phyloP scores from a whole-genome alignment of 2,329 filamentous ascomycete genomes.

The Basipetospora chlamydospora region DNA sequence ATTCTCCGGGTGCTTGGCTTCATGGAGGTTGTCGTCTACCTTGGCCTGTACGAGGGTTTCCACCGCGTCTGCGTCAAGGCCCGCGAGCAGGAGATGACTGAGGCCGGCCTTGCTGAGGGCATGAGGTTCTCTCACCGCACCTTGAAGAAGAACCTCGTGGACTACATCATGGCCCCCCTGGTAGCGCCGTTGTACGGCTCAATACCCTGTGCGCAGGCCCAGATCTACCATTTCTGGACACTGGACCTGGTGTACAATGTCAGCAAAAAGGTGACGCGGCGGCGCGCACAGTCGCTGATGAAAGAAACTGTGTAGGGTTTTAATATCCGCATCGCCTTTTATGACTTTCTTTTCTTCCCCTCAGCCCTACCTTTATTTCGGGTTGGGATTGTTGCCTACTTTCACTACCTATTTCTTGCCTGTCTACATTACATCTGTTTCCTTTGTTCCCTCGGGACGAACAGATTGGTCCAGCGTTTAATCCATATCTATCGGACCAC shows the following conservation, averaged over 20 bases:
- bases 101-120: slow-evolving; percentile 46
- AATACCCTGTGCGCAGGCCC: slow-evolving; percentile 52
- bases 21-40: slow-evolving; percentile 45
- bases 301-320: slow-evolving; percentile 2
- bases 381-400: no score
- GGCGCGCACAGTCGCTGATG: not conserved
- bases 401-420: slow-evolving; percentile 1
- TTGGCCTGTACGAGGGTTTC: slow-evolving; percentile 54
- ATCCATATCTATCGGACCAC: no score
- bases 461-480: no score
- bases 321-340: not conserved
- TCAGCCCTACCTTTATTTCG: not conserved
- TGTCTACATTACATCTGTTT: slow-evolving; percentile 1
- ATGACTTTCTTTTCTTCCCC: not conserved
- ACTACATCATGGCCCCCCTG: slow-evolving; percentile 51
- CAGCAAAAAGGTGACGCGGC: slow-evolving; percentile 51
- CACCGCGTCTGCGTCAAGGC: slow-evolving; percentile 45
- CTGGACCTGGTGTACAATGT: slow-evolving; percentile 55
- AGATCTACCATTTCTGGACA: slow-evolving; percentile 57
- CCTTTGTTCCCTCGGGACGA: no score
- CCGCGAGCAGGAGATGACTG: slow-evolving; percentile 51
- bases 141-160: slow-evolving; percentile 39
- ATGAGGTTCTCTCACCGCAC: slow-evolving; percentile 50
- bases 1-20: slow-evolving; percentile 46
- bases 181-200: slow-evolving; percentile 55